Base-by-base conservation (phyloP, 306 rosid genomes). In the Benincasa hispida region DNA sequence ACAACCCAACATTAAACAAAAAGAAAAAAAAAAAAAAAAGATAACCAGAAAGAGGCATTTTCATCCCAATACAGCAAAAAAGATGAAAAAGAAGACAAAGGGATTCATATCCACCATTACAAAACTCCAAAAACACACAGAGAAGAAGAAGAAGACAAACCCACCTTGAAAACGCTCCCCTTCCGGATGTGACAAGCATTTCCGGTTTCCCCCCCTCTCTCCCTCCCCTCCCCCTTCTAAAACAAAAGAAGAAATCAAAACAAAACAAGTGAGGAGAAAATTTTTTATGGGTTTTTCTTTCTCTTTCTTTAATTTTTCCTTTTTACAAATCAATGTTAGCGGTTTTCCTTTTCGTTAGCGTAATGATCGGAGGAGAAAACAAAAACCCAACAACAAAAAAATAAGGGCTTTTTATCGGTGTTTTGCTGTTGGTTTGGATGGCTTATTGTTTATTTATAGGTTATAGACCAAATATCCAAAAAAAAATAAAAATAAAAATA, bases 151-250 rank as follows among this genome's bases (percentile, higher is more conserved):
- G 21, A 50, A 25, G 19, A 22, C 66, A 7, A 10, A 47, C 53
- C 21, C 78, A 88, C 89, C 79, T 22, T 78, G 81, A 81, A 57
- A 25, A 84, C 54, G 56, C 83, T 74, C 67, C 41, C 78, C 76
- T 72, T 78, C 78, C 79, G 81, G 91, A 93, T 90, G 92, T 87
- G 89, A 76, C 84, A 82, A 85, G 93, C n/a, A 89, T 91, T 88
- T 89, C 70, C 84, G 74, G 74, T 54, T 79, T 65, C 65, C 55
- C 58, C 9, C 75, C 32, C 15, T 19, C 15, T 60, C 42, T 21
- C 67, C 50, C 51, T 65, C 56, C 32, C 7, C 58, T 22, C 14
- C 39, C 67, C 21, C 24, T 34, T 21, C 24, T 12, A 39, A 57
- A 76, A 17, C 45, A 18, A 62, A 34, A 63, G 24, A 32, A 63